Base-by-base conservation (phyloP, 768 basidiomycete species). In the Lactarius deliciosus region DNA sequence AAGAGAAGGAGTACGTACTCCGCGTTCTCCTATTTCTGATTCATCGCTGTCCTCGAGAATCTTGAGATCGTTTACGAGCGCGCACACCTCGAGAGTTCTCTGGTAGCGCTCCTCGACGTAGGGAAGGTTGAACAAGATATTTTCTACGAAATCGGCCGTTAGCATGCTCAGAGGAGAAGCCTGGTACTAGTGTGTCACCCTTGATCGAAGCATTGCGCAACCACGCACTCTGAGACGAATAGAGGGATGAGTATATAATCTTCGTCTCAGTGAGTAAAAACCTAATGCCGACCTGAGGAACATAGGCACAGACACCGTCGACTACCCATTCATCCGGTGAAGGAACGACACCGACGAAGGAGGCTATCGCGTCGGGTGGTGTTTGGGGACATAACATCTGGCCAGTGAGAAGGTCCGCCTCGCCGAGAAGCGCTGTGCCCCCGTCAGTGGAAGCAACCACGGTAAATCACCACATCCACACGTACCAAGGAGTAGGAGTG, bases 31-130 rank as follows among this genome's bases (percentile, higher is more conserved):
- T 63, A 94, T 93, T 75, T 94, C 92, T 0, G 91, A 86, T 70
- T 91, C 87, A 70, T 94, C 92, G 1, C 92, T 91, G 71, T 94
- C 92, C 73, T 94, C 93, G 18, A 95, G 79, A 63, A 94, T 92
- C 59, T 86, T 84, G 40, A 95, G 79, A 72, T 95, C 92, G 63
- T 80, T 84, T 25, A 88, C 78, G 25, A 95, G 79, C 1, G 92
- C 91, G 66, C 85, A 86, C 28, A 86, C 91, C 75, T 92, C 87
- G 7, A 96, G 78, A 8, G 92, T 94, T 70, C 83, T 83, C 65
- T 84, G 80, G 72, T 96, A 96, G 8, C 94, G 82, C 60, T 88
- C 80, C 71, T 84, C 86, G 57, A 89, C 82, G 67, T 81, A 89
- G 0, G 93, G 93, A 32, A 92, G 77, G 66, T 84, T 88, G 77